Conservation (phyloP, 2,329 filamentous ascomycete genomes). For the Zymoseptoria ardabiliae region DNA sequence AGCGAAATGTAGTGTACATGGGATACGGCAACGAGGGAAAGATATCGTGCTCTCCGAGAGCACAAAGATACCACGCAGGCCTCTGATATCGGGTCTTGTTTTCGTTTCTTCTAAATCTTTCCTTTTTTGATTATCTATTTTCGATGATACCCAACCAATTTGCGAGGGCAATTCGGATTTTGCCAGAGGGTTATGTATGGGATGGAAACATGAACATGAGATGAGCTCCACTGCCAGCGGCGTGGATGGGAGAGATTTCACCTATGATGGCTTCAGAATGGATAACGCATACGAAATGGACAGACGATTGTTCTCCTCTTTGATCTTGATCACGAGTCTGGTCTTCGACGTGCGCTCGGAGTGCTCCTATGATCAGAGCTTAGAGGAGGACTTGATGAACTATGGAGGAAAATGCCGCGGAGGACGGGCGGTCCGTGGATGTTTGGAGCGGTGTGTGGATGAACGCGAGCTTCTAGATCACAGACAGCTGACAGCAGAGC, state of each 20-base stretch:
- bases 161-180: neutral
- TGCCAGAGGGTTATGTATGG: neutral
- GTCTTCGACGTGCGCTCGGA: neutral
- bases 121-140: neutral
- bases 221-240: neutral
- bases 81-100: constrained; percentile 20
- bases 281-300: neutral
- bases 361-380: neutral
- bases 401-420: neutral
- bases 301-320: neutral
- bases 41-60: constrained; percentile 14
- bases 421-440: neutral
- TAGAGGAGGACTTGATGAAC: neutral
- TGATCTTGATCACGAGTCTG: neutral
- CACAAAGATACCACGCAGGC: constrained; percentile 19
- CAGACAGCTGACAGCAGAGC: neutral
- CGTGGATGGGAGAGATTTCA: neutral
- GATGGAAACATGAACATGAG: neutral
- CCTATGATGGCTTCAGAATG: neutral
- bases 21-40: constrained; percentile 4
- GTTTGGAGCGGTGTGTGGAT: neutral
- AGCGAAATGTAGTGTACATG: constrained; percentile 14
- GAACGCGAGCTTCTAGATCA: neutral
- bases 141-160: neutral
- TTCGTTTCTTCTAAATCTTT: constrained; percentile 1